These are phyloP conservation scores for Moesziomyces globuligerus DNA, from an alignment of 1,284 basidiomycete genomes.

Conservation along the genomic window DNA sequence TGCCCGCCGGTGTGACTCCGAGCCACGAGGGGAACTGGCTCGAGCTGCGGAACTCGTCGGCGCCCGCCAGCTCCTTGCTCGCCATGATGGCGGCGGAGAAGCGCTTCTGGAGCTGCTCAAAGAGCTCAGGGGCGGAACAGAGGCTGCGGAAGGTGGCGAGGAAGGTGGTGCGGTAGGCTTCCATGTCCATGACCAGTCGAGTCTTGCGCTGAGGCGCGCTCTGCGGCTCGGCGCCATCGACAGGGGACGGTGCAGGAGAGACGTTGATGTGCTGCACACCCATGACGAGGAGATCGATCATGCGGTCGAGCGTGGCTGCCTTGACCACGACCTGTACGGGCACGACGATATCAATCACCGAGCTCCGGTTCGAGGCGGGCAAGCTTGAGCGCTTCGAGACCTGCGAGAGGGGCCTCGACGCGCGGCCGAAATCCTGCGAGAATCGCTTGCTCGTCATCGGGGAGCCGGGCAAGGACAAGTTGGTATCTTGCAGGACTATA, in stretches of 20 bases:
- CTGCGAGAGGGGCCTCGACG: constrained; percentile 55
- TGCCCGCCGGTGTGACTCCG: constrained; percentile 28
- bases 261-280: constrained; percentile 58
- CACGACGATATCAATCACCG: constrained; percentile 50
- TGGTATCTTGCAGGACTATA: constrained; percentile 37
- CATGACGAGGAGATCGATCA: constrained; percentile 64
- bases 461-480: constrained; percentile 44
- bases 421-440: constrained; percentile 55
- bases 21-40: constrained; percentile 64
- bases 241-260: constrained; percentile 9
- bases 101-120: constrained; percentile 61
- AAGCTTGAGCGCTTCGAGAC: constrained; percentile 60
- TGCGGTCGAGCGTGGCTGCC: constrained; percentile 57
- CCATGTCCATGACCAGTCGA: constrained; percentile 54
- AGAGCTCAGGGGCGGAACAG: constrained; percentile 53
- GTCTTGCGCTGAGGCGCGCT: constrained; percentile 30
- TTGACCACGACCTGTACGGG: constrained; percentile 53
- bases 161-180: constrained; percentile 54
- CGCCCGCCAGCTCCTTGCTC: constrained; percentile 56
- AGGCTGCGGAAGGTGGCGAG: constrained; percentile 58
- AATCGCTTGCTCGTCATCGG: constrained; percentile 58
- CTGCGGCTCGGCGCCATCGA: constrained; percentile 22
- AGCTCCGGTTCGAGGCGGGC: constrained; percentile 61
- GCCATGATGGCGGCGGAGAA: constrained; percentile 60
- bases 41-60: constrained; percentile 45